Evolutionary conservation across 345 rosid species (phyloP).

Genomic region (Kernera saxatilis): DNA sequence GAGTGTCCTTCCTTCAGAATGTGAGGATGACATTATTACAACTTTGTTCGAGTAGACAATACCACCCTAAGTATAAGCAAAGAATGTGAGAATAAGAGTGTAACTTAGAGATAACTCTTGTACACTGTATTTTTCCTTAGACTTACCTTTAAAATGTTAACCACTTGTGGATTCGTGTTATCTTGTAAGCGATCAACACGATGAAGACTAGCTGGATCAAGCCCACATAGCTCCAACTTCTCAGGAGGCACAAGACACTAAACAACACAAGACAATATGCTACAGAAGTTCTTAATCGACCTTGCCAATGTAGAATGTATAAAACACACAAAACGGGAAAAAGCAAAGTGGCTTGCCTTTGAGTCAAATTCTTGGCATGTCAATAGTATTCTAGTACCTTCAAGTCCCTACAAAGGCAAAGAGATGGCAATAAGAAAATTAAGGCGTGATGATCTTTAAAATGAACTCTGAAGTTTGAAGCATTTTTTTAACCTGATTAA

Average conservation of each 20-base stretch:
- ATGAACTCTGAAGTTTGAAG: not conserved
- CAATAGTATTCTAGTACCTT: slow-evolving; percentile 54
- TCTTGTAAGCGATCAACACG: slow-evolving; percentile 89
- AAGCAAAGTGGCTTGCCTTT: slow-evolving; percentile 41
- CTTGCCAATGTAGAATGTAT: not conserved
- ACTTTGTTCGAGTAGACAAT: slow-evolving; percentile 77
- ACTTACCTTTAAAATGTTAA: slow-evolving; percentile 66
- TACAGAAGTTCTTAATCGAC: not conserved
- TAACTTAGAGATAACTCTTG: not conserved
- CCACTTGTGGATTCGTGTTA: slow-evolving; percentile 44
- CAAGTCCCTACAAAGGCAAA: slow-evolving; percentile 52
- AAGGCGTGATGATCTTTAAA: not conserved
- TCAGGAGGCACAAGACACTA: slow-evolving; percentile 75
- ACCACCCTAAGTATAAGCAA: slow-evolving; percentile 51
- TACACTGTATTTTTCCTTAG: not conserved
- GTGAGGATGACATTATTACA: slow-evolving; percentile 43
- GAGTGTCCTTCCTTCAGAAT: slow-evolving; percentile 47
- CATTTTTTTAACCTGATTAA: slow-evolving; percentile 44
- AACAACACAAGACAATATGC: slow-evolving; percentile 15
- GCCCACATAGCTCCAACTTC: slow-evolving; percentile 73
- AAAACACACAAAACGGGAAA: slow-evolving; percentile 1
- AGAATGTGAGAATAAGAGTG: slow-evolving; percentile 5
- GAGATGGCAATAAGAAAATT: not conserved
- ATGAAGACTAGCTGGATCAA: slow-evolving; percentile 65
- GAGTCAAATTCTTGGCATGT: slow-evolving; percentile 64